These are phyloP conservation scores for Pleurotus djamor DNA, from an alignment of 768 basidiomycete genomes.

Conservation along the genomic window DNA sequence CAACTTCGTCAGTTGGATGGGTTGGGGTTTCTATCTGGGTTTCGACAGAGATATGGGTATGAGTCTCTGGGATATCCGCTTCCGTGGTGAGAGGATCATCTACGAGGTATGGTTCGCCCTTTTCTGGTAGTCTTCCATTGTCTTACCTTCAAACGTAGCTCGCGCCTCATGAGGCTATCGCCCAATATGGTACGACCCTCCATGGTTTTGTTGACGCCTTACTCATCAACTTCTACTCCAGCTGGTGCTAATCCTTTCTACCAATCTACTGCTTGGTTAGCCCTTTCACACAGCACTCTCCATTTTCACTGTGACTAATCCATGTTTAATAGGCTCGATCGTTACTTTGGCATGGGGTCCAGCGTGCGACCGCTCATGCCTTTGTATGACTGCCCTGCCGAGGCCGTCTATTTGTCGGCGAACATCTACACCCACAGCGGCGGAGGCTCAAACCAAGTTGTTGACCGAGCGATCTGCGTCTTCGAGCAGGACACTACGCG, in stretches of 20 bases:
- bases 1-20: constrained; percentile 68
- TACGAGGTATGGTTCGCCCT: constrained; percentile 40
- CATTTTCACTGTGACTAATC: neutral
- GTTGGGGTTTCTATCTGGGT: constrained; percentile 58
- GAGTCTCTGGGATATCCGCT: constrained; percentile 57
- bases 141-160: constrained; percentile 28
- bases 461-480: constrained; percentile 58
- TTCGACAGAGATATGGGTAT: constrained; percentile 70
- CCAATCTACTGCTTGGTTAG: constrained; percentile 47
- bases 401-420: constrained; percentile 58
- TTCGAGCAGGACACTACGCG: constrained; percentile 61
- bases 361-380: constrained; percentile 60
- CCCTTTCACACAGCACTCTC: neutral
- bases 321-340: constrained; percentile 40
- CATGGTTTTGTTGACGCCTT: neutral
- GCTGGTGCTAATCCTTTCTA: constrained; percentile 65
- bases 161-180: constrained; percentile 60
- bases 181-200: constrained; percentile 45
- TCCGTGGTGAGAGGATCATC: constrained; percentile 56
- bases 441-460: constrained; percentile 37
- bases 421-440: neutral
- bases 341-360: constrained; percentile 62
- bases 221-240: constrained; percentile 14
- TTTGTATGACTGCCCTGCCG: constrained; percentile 66
- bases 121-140: neutral